Percentiles rank a stretch among this genome's conserved stretches.
phyloP scores from a whole-genome alignment of 768 basidiomycete genomes.

The Lepiota brunneoincarnata region DNA sequence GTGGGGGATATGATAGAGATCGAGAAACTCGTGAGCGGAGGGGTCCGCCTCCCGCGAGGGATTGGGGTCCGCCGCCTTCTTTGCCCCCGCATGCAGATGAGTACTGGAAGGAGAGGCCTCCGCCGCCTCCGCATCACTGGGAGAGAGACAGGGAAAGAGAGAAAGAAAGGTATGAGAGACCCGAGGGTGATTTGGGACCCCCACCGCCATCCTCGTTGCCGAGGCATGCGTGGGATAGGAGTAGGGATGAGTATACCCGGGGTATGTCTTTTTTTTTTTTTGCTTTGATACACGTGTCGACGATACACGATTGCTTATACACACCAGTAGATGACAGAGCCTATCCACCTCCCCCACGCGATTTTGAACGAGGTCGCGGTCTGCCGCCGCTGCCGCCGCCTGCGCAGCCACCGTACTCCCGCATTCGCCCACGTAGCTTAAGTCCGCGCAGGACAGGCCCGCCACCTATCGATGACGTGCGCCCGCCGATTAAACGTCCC shows the following conservation, averaged over 20 bases:
- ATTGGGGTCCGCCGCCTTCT: constrained; percentile 30
- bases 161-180: constrained; percentile 1
- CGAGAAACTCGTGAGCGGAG: constrained; percentile 16
- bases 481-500: constrained; percentile 43
- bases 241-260: constrained; percentile 19
- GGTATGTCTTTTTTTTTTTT: constrained; percentile 13
- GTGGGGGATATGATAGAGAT: constrained; percentile 16
- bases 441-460: constrained; percentile 36
- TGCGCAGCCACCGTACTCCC: constrained; percentile 26
- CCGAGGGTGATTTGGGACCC: constrained; percentile 8
- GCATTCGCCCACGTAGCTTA: constrained; percentile 44
- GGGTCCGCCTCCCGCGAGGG: constrained; percentile 28
- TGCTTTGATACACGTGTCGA: constrained; percentile 13
- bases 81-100: not conserved
- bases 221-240: not conserved
- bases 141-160: constrained; percentile 4
- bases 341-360: constrained; percentile 21
- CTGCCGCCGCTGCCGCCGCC: constrained; percentile 18
- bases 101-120: constrained; percentile 2
- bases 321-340: constrained; percentile 20
- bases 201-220: not conserved
- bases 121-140: constrained; percentile 4
- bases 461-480: constrained; percentile 31
- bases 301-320: too few species aligned
- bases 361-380: constrained; percentile 21